Evolutionary conservation across 164 flowering plant genomes (phyloP).

Genomic region (Magnolia changhungtana): DNA sequence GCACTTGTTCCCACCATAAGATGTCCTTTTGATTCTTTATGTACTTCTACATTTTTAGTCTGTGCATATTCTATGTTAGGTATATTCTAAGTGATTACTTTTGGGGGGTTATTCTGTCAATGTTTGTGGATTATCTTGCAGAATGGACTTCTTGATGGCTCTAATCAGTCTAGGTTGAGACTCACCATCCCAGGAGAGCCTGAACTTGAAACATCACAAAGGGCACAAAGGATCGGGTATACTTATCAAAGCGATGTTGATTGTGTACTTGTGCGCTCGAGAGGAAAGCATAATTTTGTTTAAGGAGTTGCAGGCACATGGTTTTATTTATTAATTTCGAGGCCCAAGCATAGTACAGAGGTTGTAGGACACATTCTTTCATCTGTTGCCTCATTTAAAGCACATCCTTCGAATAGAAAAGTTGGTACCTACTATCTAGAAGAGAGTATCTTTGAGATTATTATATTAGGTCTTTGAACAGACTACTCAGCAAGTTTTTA

Average conservation of each 20-base stretch:
- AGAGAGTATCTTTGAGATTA: neutral
- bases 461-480: neutral
- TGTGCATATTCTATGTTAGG: no score
- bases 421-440: slow-evolving; percentile 38
- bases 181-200: slow-evolving; percentile 88
- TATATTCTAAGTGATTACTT: no score
- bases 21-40: no score
- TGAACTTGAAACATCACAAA: slow-evolving; percentile 71
- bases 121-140: no score
- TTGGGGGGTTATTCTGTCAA: no score
- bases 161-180: slow-evolving; percentile 43
- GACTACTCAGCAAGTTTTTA: neutral
- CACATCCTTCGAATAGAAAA: slow-evolving; percentile 84
- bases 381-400: slow-evolving; percentile 51
- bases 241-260: neutral
- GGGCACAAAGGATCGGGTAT: slow-evolving; percentile 70
- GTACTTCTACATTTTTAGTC: no score
- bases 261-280: neutral
- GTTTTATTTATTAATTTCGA: slow-evolving; percentile 32
- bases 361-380: slow-evolving; percentile 23
- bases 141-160: no score
- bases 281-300: neutral
- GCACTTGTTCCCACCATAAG: no score
- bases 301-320: neutral
- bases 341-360: slow-evolving; percentile 46